These are phyloP conservation scores for Neurospora sp. DNA, from an alignment of 2,329 filamentous ascomycete genomes.

Conservation along the genomic window DNA sequence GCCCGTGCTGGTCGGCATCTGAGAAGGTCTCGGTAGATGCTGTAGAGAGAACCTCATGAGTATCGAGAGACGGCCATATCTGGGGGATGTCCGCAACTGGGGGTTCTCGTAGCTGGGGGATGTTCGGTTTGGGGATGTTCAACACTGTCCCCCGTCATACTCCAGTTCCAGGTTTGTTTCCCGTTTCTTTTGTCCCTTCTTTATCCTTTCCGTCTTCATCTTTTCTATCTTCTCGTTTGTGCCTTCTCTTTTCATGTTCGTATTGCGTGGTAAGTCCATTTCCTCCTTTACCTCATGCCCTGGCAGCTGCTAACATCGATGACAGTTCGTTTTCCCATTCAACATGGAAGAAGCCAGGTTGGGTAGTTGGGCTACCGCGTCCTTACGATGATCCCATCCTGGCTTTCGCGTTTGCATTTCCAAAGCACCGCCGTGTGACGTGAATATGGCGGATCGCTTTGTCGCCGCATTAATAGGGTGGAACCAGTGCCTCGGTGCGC, in stretches of 20 bases:
- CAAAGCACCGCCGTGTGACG: not conserved
- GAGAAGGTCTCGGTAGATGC: not conserved
- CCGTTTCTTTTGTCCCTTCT: not conserved
- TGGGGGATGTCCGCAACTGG: not conserved
- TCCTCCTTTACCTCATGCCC: not conserved
- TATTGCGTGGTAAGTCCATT: not conserved
- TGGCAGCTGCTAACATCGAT: not conserved
- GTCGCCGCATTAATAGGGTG: not conserved
- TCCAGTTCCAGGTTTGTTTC: not conserved
- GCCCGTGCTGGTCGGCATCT: not conserved
- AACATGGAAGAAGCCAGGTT: not conserved
- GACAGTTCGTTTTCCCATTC: not conserved
- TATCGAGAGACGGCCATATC: not conserved
- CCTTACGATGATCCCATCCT: not conserved
- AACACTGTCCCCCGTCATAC: not conserved
- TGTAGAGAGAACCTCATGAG: not conserved
- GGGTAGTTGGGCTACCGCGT: not conserved
- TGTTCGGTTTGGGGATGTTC: not conserved
- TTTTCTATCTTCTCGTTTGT: not conserved
- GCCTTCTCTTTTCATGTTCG: not conserved
- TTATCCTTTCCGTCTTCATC: not conserved
- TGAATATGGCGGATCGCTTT: not conserved
- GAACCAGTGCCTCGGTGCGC: not conserved
- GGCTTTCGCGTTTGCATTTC: not conserved
- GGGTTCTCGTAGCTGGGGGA: not conserved